Conservation (phyloP, 2,329 filamentous ascomycete species). For the Phyllosticta paracitricarpa region DNA sequence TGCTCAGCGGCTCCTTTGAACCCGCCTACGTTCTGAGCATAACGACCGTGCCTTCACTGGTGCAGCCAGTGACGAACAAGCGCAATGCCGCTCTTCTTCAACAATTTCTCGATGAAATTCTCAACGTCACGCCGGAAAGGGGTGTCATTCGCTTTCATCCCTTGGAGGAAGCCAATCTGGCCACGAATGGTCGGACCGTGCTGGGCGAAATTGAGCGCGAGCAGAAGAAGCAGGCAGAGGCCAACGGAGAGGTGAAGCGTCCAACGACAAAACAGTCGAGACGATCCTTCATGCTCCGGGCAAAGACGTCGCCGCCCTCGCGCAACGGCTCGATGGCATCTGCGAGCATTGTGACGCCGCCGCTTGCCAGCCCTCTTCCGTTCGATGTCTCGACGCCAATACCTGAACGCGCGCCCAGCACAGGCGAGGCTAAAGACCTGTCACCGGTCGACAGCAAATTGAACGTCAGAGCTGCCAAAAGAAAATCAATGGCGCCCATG, state of each 20-base stretch:
- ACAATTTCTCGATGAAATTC: constrained; percentile 58
- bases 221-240: constrained; percentile 35
- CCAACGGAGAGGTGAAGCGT: constrained; percentile 32
- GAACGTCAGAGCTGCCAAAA: constrained; percentile 15
- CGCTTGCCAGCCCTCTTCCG: constrained; percentile 24
- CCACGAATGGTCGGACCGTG: constrained; percentile 60
- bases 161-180: constrained; percentile 61
- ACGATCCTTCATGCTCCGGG: constrained; percentile 22
- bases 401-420: background rate
- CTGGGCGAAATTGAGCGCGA: constrained; percentile 56
- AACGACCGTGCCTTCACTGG: constrained; percentile 55
- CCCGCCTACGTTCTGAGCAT: constrained; percentile 72
- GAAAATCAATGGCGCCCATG: constrained; percentile 7
- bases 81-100: constrained; percentile 72
- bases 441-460: constrained; percentile 16
- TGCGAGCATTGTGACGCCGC: constrained; percentile 20
- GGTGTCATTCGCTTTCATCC: constrained; percentile 65
- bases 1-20: constrained; percentile 65
- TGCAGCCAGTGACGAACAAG: constrained; percentile 68
- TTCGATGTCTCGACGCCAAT: constrained; percentile 27
- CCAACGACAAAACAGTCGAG: constrained; percentile 29
- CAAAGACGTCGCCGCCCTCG: constrained; percentile 28
- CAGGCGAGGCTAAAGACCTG: constrained; percentile 1
- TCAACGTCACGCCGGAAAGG: constrained; percentile 55
- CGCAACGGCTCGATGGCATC: constrained; percentile 22